Evolutionary conservation across 768 basidiomycete genomes (phyloP), one percentile per base, ranked within the genome.

Genomic region (Mycena kentingensis): DNA sequence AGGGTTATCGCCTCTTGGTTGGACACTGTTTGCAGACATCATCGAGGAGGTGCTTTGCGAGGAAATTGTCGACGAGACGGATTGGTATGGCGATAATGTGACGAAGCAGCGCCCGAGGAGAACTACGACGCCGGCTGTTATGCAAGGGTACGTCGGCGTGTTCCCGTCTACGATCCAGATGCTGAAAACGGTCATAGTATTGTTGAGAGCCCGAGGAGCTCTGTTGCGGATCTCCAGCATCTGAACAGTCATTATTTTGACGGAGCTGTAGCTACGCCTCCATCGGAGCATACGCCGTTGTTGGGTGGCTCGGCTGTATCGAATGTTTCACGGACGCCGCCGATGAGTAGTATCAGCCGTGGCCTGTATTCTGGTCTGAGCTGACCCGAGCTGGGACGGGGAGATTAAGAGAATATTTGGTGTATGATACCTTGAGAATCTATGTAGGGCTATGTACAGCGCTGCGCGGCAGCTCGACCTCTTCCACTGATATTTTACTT

Each of bases 31-130:
- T 15, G 1, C 46, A 87, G 89, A 91, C 64, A 81, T 91, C 58
- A 90, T 91, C 52, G 89, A 91, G 41, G 94, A 96, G 78, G 96
- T 98, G 55, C 92, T 98, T 21, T 87, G 89, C 0, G 94, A 97
- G 70, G 95, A 97, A 67, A 96, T 97, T 47, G 88, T 96, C 26
- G 94, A 96, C 62, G 94, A 97, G 69, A 96, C 93, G 2, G 94
- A 97, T 70, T 79, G 85, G 26, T 95, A 88, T 61, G 85, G 90
- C 58, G 91, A 93, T 60, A 97, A 96, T 63, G 84, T 84, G 41
- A 86, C 83, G 44, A 94, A 93, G 65, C 79, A 78, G 54, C 73
- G 77, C 8, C 93, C 90, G 0, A 84, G 79, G 58, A 77, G 94
- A 13, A 69, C 79, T 52, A 87, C 85, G 15, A 91, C 85, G 12